Evolutionary conservation across 2,329 filamentous ascomycete genomes (phyloP).

Genomic region (Beauveria sp.): DNA sequence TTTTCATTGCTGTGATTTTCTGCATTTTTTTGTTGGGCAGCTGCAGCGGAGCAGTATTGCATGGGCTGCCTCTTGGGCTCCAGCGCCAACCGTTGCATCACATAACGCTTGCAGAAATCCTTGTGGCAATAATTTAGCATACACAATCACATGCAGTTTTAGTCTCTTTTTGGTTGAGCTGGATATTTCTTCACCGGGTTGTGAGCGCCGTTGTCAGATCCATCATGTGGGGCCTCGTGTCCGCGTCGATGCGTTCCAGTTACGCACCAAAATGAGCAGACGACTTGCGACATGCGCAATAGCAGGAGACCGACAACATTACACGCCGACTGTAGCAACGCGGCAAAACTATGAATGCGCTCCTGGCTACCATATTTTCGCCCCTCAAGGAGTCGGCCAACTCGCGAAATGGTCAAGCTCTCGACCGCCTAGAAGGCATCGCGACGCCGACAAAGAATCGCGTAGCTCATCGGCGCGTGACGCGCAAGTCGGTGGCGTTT

Average conservation of each 20-base stretch:
- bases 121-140: neutral
- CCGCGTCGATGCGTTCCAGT: slow-evolving; percentile 6
- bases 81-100: neutral
- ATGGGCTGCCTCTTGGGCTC: neutral
- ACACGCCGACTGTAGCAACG: neutral
- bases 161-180: neutral
- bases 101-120: neutral
- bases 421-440: neutral
- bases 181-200: neutral
- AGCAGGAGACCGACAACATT: neutral
- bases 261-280: neutral
- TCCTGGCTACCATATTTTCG: slow-evolving; percentile 8
- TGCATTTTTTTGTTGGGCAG: neutral
- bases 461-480: neutral
- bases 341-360: slow-evolving; percentile 1
- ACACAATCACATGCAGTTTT: neutral
- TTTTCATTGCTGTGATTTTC: no score
- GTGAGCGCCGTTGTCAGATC: neutral
- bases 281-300: neutral
- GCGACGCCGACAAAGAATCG: slow-evolving; percentile 1
- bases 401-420: slow-evolving; percentile 1
- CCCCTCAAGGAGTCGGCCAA: slow-evolving; percentile 3
- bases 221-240: neutral
- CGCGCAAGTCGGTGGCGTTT: slow-evolving; percentile 8
- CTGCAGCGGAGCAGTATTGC: neutral